Evolutionary conservation across 768 basidiomycete species (phyloP), one percentile per base, ranked within the genome.

Genomic region (Tylopilus intermedius): DNA sequence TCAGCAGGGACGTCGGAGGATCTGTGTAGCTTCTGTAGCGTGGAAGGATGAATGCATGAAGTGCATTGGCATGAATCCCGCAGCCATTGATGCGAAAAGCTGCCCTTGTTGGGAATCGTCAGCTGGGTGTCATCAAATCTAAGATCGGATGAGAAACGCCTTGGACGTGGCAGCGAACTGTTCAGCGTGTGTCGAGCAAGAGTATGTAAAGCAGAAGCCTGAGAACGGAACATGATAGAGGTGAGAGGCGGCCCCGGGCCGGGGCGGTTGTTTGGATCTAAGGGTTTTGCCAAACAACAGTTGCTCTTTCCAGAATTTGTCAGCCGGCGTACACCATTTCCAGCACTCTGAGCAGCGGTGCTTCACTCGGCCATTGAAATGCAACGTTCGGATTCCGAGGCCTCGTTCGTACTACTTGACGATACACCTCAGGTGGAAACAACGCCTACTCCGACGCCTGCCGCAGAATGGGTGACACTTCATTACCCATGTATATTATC

Each of bases 31-130:
- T 90, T 90, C 68, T 97, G 94, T 3, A 69, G 72, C 0, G 86
- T 92, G 4, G 83, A 79, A 0, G 89, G 84, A 59, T 96, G 89
- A 8, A 94, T 67, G 57, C 88, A 94, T 2, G 71, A 61, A 0
- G 80, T 70, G 39, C 87, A 91, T 52, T 79, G 81, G 59, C 93
- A 96, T 0, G 88, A 79, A 62, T 97, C 94, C 22, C 93, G 83
- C 9, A 98, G 79, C 84, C 90, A 94, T 50, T 82, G 69, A 61
- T 79, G 84, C 0, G 88, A 79, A 58, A 90, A 82, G 9, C 69
- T 63, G 26, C 74, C 59, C 18, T 72, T 70, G 10, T 83, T 47
- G 6, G 62, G 58, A 42, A 68, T 47, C n/a, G 40, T 59, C 30
- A 67, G 37, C 33, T 32, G 49, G 33, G 35, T 5, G 3, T 46